Evolutionary conservation across 805 yeast species (phyloP).

Genomic region (Lachancea fermentati): DNA sequence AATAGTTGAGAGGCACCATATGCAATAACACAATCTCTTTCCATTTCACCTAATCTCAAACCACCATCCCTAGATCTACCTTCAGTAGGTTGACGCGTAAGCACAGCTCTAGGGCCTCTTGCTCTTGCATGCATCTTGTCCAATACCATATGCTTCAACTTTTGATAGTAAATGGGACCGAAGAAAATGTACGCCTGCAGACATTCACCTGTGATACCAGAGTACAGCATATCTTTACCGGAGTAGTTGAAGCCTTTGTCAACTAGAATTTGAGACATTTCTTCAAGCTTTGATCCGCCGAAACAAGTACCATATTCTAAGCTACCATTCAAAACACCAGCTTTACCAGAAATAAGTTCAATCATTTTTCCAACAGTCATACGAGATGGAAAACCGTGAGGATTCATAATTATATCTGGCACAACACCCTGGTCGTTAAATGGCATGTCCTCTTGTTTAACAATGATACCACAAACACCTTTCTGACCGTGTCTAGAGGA

Average conservation of each 20-base stretch:
- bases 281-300: conserved; percentile 95
- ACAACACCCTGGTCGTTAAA: conserved; percentile 86
- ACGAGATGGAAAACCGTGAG: conserved; percentile 99
- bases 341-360: conserved; percentile 93
- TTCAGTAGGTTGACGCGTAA: conserved; percentile 97
- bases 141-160: conserved; percentile 96
- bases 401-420: conserved; percentile 97
- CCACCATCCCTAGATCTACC: conserved; percentile 99
- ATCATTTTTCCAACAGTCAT: conserved; percentile 99
- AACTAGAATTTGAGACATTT: conserved; percentile 85
- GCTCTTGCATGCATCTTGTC: conserved; percentile 99
- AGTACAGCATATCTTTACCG: conserved; percentile 95
- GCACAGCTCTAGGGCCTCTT: conserved; percentile 96
- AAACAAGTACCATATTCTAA: conserved; percentile 97
- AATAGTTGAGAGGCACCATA: conserved; percentile 96
- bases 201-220: conserved; percentile 97
- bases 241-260: conserved; percentile 91
- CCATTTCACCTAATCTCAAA: conserved; percentile 99
- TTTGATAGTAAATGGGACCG: conserved; percentile 97
- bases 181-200: conserved; percentile 96
- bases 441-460: conserved; percentile 94
- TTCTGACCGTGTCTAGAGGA: conserved; percentile 98
- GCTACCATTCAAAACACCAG: conserved; percentile 89
- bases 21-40: conserved; percentile 99
- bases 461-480: conserved; percentile 98